These are phyloP conservation scores for Ceratobasidium sp. DNA, from an alignment of 1,284 basidiomycete species.

Conservation along the genomic window DNA sequence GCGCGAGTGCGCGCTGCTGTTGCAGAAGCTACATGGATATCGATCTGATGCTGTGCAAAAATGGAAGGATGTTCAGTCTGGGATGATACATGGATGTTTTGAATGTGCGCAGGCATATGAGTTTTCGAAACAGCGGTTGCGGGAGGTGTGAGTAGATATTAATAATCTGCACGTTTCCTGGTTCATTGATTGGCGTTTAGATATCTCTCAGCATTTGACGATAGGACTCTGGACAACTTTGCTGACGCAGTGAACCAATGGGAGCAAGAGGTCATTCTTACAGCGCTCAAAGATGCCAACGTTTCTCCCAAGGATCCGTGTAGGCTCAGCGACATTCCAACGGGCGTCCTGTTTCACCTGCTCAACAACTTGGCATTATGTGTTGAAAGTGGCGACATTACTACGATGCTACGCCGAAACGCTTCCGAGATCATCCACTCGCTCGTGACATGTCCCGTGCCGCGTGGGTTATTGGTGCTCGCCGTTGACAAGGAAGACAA, in stretches of 20 bases:
- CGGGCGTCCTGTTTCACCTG: conserved; percentile 70
- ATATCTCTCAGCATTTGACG: conserved; percentile 46
- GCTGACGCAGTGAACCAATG: conserved; percentile 73
- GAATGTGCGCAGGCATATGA: conserved; percentile 75
- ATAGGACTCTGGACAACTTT: conserved; percentile 63
- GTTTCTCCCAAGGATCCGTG: conserved; percentile 51
- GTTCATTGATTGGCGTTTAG: conserved; percentile 20
- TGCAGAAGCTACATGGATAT: conserved; percentile 83
- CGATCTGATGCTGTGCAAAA: conserved; percentile 63
- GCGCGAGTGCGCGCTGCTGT: conserved; percentile 75
- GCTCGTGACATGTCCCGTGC: conserved; percentile 68
- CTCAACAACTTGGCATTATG: conserved; percentile 69
- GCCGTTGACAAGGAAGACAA: conserved; percentile 62
- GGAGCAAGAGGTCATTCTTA: conserved; percentile 66
- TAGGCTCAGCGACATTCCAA: conserved; percentile 59
- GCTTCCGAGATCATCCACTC: conserved; percentile 57
- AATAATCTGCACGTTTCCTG: background rate
- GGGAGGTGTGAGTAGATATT: conserved; percentile 68
- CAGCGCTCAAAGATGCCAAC: conserved; percentile 58
- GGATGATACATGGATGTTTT: conserved; percentile 69
- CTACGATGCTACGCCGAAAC: conserved; percentile 59
- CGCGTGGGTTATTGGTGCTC: conserved; percentile 70
- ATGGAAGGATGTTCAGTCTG: conserved; percentile 70
- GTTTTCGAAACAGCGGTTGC: conserved; percentile 69
- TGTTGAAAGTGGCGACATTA: conserved; percentile 64